Evolutionary conservation across 306 rosid genomes (phyloP).

Genomic region (Quillaja saponaria): DNA sequence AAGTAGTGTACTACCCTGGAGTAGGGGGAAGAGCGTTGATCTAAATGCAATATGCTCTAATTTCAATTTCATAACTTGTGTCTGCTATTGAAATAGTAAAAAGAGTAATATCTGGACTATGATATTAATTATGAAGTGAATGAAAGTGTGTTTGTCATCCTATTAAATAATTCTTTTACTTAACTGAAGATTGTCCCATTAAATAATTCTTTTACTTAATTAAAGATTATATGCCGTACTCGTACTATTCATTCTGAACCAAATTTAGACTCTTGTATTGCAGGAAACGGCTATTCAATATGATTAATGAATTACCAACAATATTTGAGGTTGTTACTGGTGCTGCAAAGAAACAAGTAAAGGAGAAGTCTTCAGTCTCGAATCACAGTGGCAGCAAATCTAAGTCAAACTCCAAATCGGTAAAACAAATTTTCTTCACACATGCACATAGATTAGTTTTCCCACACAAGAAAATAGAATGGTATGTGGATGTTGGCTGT

Average conservation of each 20-base stretch:
- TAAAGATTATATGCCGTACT: too few relatives aligned
- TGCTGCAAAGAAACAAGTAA: slow-evolving; percentile 70
- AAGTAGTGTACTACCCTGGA: slow-evolving; percentile 15
- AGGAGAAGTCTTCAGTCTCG: slow-evolving; percentile 75
- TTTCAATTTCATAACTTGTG: slow-evolving; percentile 12
- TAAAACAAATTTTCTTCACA: slow-evolving; percentile 32
- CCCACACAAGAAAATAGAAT: slow-evolving; percentile 7
- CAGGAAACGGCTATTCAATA: slow-evolving; percentile 82
- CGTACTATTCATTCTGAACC: slow-evolving; percentile 12
- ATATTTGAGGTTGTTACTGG: slow-evolving; percentile 85
- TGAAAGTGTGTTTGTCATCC: slow-evolving; percentile 8
- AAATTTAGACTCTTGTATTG: slow-evolving; percentile 16
- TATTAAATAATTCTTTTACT: neutral
- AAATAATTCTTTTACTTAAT: too few relatives aligned
- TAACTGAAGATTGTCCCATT: too few relatives aligned
- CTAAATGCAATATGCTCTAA: neutral
- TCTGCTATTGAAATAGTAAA: slow-evolving; percentile 15
- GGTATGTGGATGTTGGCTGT: slow-evolving; percentile 16
- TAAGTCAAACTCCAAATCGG: slow-evolving; percentile 69
- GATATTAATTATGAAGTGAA: slow-evolving; percentile 3
- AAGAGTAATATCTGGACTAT: slow-evolving; percentile 11
- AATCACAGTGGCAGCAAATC: slow-evolving; percentile 75
- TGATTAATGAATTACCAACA: slow-evolving; percentile 86
- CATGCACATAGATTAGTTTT: slow-evolving; percentile 2
- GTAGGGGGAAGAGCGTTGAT: slow-evolving; percentile 16